phyloP scores from a whole-genome alignment of 129 eudicot species.

The Lactuca saligna region DNA sequence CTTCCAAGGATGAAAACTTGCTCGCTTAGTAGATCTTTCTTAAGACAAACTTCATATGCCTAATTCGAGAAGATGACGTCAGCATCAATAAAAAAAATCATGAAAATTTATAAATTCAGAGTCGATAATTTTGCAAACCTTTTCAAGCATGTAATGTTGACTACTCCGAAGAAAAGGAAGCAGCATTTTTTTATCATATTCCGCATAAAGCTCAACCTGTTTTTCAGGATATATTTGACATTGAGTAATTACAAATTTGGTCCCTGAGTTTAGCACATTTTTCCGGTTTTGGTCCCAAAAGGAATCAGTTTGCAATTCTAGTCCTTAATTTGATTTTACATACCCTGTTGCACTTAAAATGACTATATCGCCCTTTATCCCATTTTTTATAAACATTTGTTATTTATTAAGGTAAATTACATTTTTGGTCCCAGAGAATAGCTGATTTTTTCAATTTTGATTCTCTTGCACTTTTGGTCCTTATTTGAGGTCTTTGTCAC shows the following conservation, averaged over 20 bases:
- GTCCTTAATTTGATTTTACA: background rate
- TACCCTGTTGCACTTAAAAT: background rate
- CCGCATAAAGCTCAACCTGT: conserved; percentile 97
- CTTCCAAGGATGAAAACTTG: conserved; percentile 95
- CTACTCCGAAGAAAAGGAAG: conserved; percentile 96
- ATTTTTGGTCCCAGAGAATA: background rate
- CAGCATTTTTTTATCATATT: conserved; percentile 81
- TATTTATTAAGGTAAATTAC: background rate
- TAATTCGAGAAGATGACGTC: conserved; percentile 33
- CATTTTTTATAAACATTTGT: background rate
- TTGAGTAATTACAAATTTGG: background rate
- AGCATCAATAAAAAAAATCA: conserved; percentile 14
- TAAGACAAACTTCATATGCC: conserved; percentile 91
- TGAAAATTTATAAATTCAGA: background rate
- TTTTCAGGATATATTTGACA: background rate
- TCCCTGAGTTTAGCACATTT: background rate
- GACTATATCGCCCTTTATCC: background rate
- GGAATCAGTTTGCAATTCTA: background rate
- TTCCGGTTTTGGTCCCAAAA: background rate
- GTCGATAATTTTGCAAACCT: conserved; percentile 47
- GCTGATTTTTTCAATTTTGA: background rate
- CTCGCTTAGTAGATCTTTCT: conserved; percentile 69
- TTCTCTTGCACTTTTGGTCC: too few relatives aligned
- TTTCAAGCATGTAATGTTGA: conserved; percentile 92
- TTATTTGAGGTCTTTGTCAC: background rate